Conservation (phyloP, 2,329 filamentous ascomycete species). For the Colletotrichum paranaense region DNA sequence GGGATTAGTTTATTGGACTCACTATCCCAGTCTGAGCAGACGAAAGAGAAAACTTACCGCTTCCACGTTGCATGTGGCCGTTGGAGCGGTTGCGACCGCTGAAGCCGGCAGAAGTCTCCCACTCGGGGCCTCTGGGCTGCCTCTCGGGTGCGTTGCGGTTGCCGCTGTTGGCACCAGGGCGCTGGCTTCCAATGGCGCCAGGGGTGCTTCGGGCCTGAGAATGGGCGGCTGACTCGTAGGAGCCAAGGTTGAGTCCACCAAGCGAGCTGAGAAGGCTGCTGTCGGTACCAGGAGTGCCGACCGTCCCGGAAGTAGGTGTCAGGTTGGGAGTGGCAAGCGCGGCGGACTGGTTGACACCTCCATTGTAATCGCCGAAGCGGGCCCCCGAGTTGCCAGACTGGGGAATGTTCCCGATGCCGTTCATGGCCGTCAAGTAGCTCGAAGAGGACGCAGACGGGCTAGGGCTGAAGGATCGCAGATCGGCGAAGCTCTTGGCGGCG, state of each 20-base stretch:
- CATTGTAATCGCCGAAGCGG: constrained; percentile 60
- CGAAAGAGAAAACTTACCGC: constrained; percentile 58
- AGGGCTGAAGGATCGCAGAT: constrained; percentile 93
- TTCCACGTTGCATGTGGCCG: constrained; percentile 71
- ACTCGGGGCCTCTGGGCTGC: constrained; percentile 73
- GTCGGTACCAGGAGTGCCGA: constrained; percentile 52
- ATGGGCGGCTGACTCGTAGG: constrained; percentile 58
- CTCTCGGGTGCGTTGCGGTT: constrained; percentile 65
- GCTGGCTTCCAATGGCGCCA: constrained; percentile 74
- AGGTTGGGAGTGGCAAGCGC: constrained; percentile 48
- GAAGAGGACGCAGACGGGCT: constrained; percentile 91
- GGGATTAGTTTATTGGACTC: background rate
- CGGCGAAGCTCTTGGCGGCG: constrained; percentile 95
- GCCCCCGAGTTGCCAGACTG: constrained; percentile 46
- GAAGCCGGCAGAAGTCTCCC: constrained; percentile 67
- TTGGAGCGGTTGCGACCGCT: constrained; percentile 64
- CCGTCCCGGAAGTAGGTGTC: constrained; percentile 48
- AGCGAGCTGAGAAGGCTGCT: constrained; percentile 59
- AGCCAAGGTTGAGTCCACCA: constrained; percentile 62
- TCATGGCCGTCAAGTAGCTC: constrained; percentile 74
- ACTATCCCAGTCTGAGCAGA: background rate
- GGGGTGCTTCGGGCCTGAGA: constrained; percentile 59
- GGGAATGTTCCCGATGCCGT: constrained; percentile 68
- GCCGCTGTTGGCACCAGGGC: constrained; percentile 61
- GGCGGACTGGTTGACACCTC: constrained; percentile 48